A percentile compares a stretch with the other conserved stretches of the same genome.
Evolutionary conservation across 495 filamentous ascomycete genomes (phyloP).

Genomic region (Penicillium riverlandense): DNA sequence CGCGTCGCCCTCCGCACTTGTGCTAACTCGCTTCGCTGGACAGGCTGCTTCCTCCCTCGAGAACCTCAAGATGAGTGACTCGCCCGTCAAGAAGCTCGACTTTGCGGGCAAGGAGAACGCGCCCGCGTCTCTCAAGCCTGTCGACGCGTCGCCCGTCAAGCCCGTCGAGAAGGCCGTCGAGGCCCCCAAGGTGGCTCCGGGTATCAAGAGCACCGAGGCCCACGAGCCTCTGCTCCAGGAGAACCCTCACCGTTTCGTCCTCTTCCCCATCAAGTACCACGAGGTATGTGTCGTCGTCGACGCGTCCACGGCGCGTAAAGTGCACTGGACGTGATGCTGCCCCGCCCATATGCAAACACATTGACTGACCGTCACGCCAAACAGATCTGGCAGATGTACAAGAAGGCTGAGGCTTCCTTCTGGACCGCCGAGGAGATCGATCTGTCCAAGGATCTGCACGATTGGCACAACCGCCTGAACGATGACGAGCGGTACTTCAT

Average conservation of each 20-base stretch:
- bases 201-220: constrained; percentile 63
- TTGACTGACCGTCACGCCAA: constrained; percentile 5
- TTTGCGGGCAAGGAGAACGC: constrained; percentile 86
- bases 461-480: constrained; percentile 97
- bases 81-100: constrained; percentile 81
- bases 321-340: constrained; percentile 23
- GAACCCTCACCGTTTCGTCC: constrained; percentile 92
- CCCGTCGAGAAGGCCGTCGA: constrained; percentile 41
- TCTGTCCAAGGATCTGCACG: constrained; percentile 95
- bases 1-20: constrained; percentile 20
- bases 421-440: constrained; percentile 99
- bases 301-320: constrained; percentile 62
- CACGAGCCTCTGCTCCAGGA: constrained; percentile 90
- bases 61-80: constrained; percentile 83
- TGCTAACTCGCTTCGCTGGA: constrained; percentile 17
- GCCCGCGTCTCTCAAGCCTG: constrained; percentile 45
- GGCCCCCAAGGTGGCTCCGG: constrained; percentile 43
- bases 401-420: constrained; percentile 99
- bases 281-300: constrained; percentile 67
- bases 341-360: constrained; percentile 11
- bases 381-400: constrained; percentile 99
- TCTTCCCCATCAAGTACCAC: constrained; percentile 99
- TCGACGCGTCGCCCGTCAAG: constrained; percentile 45
- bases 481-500: constrained; percentile 98
- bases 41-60: constrained; percentile 82